Conservation (phyloP, 2,329 filamentous ascomycete genomes). For the Rhynchosporium graminicola region DNA sequence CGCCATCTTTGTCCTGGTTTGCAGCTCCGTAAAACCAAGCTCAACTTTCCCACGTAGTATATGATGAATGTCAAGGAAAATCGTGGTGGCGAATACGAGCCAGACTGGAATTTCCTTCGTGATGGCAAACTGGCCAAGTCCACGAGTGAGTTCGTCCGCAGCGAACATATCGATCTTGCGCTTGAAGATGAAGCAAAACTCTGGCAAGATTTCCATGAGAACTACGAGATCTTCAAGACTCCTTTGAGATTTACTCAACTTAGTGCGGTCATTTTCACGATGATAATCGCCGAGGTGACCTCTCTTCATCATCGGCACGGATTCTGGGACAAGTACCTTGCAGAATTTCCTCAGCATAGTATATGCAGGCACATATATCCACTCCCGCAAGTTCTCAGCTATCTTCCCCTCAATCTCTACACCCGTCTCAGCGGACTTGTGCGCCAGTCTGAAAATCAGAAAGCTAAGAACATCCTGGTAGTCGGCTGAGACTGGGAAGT, state of each 20-base stretch:
- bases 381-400: not conserved
- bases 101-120: constrained; percentile 22
- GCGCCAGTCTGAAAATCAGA: not conserved
- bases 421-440: not conserved
- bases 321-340: not conserved
- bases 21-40: constrained; percentile 1
- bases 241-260: not conserved
- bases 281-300: constrained; percentile 20
- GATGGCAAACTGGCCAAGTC: constrained; percentile 11
- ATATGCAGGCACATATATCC: constrained; percentile 12
- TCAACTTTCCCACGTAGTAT: constrained; percentile 6
- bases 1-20: not conserved
- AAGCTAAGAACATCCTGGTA: constrained; percentile 2
- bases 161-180: constrained; percentile 9
- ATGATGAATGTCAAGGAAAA: constrained; percentile 24
- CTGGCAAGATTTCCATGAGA: constrained; percentile 17
- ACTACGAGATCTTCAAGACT: constrained; percentile 1
- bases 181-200: constrained; percentile 15
- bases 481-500: not conserved
- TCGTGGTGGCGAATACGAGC: constrained; percentile 24
- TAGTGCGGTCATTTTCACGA: constrained; percentile 10
- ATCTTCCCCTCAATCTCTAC: constrained; percentile 7
- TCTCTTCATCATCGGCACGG: constrained; percentile 7
- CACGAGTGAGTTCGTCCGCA: constrained; percentile 20
- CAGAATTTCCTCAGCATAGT: constrained; percentile 16